A percentile compares a stretch with the other conserved stretches of the same genome.
These are phyloP conservation scores for Solanum tacnaense DNA, from an alignment of 257 asterid genomes.

Conservation along the genomic window DNA sequence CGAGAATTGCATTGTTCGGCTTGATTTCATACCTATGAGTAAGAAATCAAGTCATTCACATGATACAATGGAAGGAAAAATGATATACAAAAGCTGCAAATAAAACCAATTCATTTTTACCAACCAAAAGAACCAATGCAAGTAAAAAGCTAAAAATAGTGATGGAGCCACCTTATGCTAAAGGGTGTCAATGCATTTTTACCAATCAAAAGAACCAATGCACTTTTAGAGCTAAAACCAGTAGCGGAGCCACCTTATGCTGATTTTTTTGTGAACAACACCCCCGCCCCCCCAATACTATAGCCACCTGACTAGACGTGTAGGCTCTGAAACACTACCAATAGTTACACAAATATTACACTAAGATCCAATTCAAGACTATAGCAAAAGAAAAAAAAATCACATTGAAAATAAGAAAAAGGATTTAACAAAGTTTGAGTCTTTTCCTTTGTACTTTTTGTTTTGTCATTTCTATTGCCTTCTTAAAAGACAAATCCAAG, in stretches of 20 bases:
- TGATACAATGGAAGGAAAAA: background rate
- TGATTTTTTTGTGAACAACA: background rate
- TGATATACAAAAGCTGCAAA: background rate
- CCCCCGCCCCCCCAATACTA: too few species aligned
- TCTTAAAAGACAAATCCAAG: background rate
- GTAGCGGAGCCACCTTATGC: background rate
- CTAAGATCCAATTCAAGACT: background rate
- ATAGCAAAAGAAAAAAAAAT: background rate
- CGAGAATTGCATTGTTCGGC: conserved; percentile 84
- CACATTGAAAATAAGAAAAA: background rate
- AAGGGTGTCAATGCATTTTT: background rate
- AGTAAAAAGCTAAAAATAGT: background rate
- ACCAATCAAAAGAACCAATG: background rate
- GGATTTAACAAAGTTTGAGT: background rate
- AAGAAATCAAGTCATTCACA: background rate
- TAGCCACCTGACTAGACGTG: background rate
- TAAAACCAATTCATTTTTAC: background rate
- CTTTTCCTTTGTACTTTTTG: background rate
- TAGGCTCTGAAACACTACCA: background rate
- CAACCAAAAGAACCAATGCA: background rate
- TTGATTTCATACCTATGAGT: conserved; percentile 50
- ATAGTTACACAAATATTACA: background rate
- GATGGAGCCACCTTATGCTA: too few species aligned
- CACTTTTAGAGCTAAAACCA: background rate
- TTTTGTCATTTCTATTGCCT: background rate